These are phyloP conservation scores for Ophiostoma piceae DNA, from an alignment of 2,329 filamentous ascomycete genomes.

Conservation along the genomic window DNA sequence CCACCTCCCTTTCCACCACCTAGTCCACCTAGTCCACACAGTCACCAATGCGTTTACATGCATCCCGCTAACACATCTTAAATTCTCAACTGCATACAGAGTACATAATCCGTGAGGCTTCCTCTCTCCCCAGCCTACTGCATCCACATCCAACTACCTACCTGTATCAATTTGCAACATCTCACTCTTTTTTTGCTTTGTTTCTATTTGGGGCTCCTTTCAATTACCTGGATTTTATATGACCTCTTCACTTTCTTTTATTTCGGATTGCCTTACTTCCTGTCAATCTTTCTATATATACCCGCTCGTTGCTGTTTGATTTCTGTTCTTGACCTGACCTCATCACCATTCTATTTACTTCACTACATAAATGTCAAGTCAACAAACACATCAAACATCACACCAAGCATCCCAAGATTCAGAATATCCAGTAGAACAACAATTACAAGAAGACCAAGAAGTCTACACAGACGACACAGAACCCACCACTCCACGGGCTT, in stretches of 20 bases:
- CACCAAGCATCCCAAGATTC: conserved; percentile 10
- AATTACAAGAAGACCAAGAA: background rate
- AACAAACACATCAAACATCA: conserved; percentile 15
- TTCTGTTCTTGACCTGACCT: background rate
- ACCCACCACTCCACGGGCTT: conserved; percentile 1
- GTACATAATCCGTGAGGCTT: conserved; percentile 19
- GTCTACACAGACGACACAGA: background rate
- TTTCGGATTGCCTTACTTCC: background rate
- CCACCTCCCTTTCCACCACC: background rate
- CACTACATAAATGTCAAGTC: conserved; percentile 20
- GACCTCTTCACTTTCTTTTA: background rate
- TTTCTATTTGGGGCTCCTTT: background rate
- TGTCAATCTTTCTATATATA: background rate
- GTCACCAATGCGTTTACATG: conserved; percentile 20
- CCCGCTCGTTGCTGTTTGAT: background rate
- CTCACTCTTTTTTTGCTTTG: background rate
- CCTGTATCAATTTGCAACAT: conserved; percentile 10
- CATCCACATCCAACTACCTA: conserved; percentile 16
- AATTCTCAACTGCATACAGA: conserved; percentile 20
- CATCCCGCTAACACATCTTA: conserved; percentile 21
- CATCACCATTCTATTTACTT: background rate
- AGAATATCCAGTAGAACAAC: background rate
- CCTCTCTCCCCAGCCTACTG: conserved; percentile 9
- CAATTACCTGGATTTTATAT: background rate
- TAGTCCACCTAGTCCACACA: background rate